These are phyloP conservation scores for Blastocystis sp. DNA, from an alignment of 352 stramenopile species.

Conservation along the genomic window DNA sequence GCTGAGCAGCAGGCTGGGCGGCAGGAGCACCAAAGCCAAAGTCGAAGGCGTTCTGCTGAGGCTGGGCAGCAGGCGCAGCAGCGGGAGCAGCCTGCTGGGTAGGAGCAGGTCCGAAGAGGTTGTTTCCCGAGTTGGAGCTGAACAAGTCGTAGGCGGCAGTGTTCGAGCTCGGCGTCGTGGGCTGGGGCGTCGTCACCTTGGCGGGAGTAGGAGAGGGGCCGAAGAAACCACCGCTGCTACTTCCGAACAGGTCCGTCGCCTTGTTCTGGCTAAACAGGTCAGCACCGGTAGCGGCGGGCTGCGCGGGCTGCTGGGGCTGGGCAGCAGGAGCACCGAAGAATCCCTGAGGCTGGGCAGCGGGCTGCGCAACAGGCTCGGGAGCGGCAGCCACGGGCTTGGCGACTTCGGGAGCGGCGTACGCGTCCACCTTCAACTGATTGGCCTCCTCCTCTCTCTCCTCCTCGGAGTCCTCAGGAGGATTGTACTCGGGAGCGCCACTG, in stretches of 20 bases:
- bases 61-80: background rate
- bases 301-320: background rate
- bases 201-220: background rate
- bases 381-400: background rate
- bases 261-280: constrained; percentile 49
- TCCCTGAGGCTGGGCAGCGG: background rate
- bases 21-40: constrained; percentile 21
- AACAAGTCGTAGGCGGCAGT: constrained; percentile 43
- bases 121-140: background rate
- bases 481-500: constrained; percentile 72
- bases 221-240: background rate
- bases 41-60: background rate
- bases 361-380: background rate
- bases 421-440: constrained; percentile 60
- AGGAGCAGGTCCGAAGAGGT: background rate
- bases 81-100: background rate
- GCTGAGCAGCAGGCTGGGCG: background rate
- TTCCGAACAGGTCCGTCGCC: constrained; percentile 32
- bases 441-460: constrained; percentile 71
- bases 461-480: constrained; percentile 75
- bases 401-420: constrained; percentile 53
- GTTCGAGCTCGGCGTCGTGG: constrained; percentile 14
- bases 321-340: constrained; percentile 12
- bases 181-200: constrained; percentile 11
- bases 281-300: background rate